Evolutionary conservation across 2,329 filamentous ascomycete genomes (phyloP).

Genomic region (Zymoseptoria passerinii): DNA sequence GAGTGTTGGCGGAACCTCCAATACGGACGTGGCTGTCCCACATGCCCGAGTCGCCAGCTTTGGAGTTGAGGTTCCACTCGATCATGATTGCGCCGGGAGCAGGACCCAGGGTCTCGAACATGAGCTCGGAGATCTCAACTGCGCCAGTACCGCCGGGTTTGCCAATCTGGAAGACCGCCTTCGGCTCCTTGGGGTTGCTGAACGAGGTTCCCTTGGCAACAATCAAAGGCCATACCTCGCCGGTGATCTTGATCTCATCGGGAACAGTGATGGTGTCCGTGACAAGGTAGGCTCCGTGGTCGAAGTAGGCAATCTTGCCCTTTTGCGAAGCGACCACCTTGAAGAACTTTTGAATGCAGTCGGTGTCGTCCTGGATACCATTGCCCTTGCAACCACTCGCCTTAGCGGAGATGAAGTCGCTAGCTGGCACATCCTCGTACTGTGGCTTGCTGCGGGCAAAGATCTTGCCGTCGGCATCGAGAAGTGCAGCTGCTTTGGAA

Average conservation of each 20-base stretch:
- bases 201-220: conserved; percentile 71
- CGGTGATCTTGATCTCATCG: conserved; percentile 65
- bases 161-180: conserved; percentile 80
- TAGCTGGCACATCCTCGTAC: conserved; percentile 61
- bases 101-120: conserved; percentile 75
- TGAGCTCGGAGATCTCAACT: conserved; percentile 80
- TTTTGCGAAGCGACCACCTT: conserved; percentile 52
- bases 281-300: conserved; percentile 56
- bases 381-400: conserved; percentile 75
- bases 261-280: conserved; percentile 53
- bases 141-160: conserved; percentile 58
- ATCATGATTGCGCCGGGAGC: conserved; percentile 83
- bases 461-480: conserved; percentile 57
- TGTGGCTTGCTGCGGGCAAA: conserved; percentile 85
- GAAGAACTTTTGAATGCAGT: conserved; percentile 70
- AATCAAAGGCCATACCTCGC: conserved; percentile 85
- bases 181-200: conserved; percentile 63
- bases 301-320: conserved; percentile 52
- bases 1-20: conserved; percentile 75
- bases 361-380: conserved; percentile 78
- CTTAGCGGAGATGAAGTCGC: conserved; percentile 75
- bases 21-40: conserved; percentile 97
- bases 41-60: conserved; percentile 65
- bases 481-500: conserved; percentile 50
- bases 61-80: conserved; percentile 76